A percentile compares a stretch with the other conserved stretches of the same genome.
Evolutionary conservation across 1,139 yeast genomes (phyloP).

Genomic region (Candida sp.): DNA sequence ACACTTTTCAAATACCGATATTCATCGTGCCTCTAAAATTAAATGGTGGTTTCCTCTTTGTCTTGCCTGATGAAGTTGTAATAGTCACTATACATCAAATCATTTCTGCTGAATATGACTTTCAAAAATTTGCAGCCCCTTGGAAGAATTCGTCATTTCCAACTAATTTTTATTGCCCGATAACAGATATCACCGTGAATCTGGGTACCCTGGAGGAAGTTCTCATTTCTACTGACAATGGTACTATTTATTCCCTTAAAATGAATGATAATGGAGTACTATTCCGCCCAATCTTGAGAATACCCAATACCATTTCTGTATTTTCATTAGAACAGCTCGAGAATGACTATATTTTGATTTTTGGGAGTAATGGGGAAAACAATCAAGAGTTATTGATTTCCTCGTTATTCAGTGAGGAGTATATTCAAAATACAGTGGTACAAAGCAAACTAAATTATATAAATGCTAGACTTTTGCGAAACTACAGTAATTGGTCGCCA

Average conservation of each 20-base stretch:
- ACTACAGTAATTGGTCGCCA: slow-evolving; percentile 50
- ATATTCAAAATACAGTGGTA: slow-evolving; percentile 11
- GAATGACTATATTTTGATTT: slow-evolving; percentile 21
- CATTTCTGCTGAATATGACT: slow-evolving; percentile 43
- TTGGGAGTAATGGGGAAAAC: slow-evolving; percentile 33
- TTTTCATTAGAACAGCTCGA: slow-evolving; percentile 23
- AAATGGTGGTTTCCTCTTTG: slow-evolving; percentile 33
- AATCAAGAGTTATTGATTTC: slow-evolving; percentile 25
- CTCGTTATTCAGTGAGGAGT: slow-evolving; percentile 9
- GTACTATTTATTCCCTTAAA: slow-evolving; percentile 32
- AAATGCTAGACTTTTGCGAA: slow-evolving; percentile 12
- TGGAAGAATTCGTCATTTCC: slow-evolving; percentile 30
- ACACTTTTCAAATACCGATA: slow-evolving; percentile 37
- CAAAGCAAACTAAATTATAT: slow-evolving; percentile 9
- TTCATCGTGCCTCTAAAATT: slow-evolving; percentile 33
- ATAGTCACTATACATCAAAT: slow-evolving; percentile 41
- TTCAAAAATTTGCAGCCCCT: slow-evolving; percentile 14
- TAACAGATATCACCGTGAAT: slow-evolving; percentile 10
- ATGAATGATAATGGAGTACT: slow-evolving; percentile 10
- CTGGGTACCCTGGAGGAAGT: slow-evolving; percentile 27
- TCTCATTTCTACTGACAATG: slow-evolving; percentile 39
- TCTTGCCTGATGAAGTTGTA: slow-evolving; percentile 21
- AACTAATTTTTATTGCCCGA: slow-evolving; percentile 30
- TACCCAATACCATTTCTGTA: slow-evolving; percentile 30
- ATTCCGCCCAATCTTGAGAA: slow-evolving; percentile 19